Evolutionary conservation across 2,329 filamentous ascomycete genomes (phyloP), one percentile per base, ranked within the genome.

Genomic region (Pseudogymnoascus sp.): DNA sequence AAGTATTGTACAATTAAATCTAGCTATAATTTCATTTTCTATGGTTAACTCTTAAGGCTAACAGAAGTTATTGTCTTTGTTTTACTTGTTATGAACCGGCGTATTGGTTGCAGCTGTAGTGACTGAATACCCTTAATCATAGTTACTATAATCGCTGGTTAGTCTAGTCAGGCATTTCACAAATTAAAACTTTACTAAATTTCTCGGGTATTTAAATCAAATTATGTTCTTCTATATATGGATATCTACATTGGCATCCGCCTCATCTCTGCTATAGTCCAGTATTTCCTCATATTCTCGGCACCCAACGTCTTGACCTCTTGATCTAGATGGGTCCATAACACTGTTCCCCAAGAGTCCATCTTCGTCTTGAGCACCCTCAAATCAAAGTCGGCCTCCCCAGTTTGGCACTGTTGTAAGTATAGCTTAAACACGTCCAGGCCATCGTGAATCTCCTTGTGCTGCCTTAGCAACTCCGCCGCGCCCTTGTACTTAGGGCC

Each of bases 201-300:
- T 51, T 28, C 23, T 5, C 23, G 4, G 4, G 25, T 13, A n/a
- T 57, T 57, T 14, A 36, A 57, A 57, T 36, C 34, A 45, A n/a
- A 60, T 34, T 23, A 61, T 48, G 7, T 23, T 63, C 21, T 23
- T 54, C 43, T 34, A 28, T 48, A 61, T 36, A 57, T 57, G 11
- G 28, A 21, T 57, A 57, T 34, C 76, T 74, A 92, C 79, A 92
- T 90, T 0, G 84, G 86, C 77, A 95, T 81, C 62, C 78, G 76
- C 74, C 76, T 79, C 75, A 96, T 87, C 80, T 96, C 92, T 57
- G 90, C 85, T 66, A 86, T 69, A 0, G 81, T 89, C 90, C 90
- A 96, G 75, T 90, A 92, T 75, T 81, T 85, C 69, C 90, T 82
- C 92, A 96, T 96, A 74, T 93, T 96, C 75, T 95, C 90, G 51